Conservation (phyloP, 2,329 filamentous ascomycete genomes). For the Microsporum audouinii region DNA sequence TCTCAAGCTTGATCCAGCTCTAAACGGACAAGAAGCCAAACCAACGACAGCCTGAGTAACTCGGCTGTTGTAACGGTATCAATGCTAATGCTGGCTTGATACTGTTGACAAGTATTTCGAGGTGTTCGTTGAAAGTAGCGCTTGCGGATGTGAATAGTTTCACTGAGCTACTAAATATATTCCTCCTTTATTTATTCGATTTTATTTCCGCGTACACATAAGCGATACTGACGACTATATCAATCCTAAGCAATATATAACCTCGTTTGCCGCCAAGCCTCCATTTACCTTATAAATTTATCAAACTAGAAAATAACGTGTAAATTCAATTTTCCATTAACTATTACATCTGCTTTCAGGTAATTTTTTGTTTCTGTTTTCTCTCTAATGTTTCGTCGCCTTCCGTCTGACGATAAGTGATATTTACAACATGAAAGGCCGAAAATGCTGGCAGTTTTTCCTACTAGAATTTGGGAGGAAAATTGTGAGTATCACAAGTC, state of each 20-base stretch:
- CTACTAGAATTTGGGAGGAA: neutral
- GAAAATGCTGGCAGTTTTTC: too few species aligned
- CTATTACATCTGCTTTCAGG: neutral
- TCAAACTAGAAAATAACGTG: neutral
- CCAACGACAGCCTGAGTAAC: neutral
- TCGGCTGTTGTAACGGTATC: neutral
- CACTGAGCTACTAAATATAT: neutral
- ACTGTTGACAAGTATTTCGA: neutral
- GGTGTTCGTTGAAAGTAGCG: neutral
- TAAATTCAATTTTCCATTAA: neutral
- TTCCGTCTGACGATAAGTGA: neutral
- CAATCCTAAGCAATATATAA: neutral
- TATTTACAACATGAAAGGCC: neutral
- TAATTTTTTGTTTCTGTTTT: neutral
- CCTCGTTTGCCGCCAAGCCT: neutral
- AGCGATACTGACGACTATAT: neutral
- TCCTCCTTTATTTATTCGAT: neutral
- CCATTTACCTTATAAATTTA: too few species aligned
- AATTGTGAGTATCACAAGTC: neutral
- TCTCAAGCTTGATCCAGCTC: slow-evolving; percentile 14
- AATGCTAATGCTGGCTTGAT: neutral
- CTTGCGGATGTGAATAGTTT: neutral
- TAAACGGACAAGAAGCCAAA: slow-evolving; percentile 3
- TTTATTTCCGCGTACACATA: neutral
- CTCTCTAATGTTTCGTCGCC: neutral